Percentiles rank a stretch among this genome's conserved stretches.
Conservation (phyloP, 352 stramenopile genomes). For the Phytophthora aleatoria region DNA sequence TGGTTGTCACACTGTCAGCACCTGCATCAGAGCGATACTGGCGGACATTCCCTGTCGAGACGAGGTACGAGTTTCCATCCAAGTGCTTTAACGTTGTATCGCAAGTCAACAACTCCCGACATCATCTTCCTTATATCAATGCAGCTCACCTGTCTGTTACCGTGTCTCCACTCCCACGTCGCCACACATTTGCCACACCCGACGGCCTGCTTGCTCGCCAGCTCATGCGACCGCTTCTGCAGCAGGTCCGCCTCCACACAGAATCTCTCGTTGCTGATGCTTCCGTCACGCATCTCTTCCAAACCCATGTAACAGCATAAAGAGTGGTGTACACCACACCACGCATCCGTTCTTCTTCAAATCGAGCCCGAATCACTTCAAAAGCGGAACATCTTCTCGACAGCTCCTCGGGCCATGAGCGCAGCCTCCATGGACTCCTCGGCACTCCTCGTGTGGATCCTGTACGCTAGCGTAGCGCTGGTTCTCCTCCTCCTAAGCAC, state of each 20-base stretch:
- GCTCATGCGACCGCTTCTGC: slow-evolving; percentile 40
- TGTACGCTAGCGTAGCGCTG: slow-evolving; percentile 68
- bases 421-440: slow-evolving; percentile 37
- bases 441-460: slow-evolving; percentile 54
- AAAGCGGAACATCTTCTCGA: slow-evolving; percentile 11
- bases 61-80: slow-evolving; percentile 66
- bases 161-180: slow-evolving; percentile 68
- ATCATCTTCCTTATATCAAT: background rate
- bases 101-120: background rate
- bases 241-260: slow-evolving; percentile 50
- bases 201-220: slow-evolving; percentile 15
- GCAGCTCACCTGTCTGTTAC: slow-evolving; percentile 46
- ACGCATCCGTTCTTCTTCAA: slow-evolving; percentile 17
- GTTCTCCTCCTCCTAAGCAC: slow-evolving; percentile 60
- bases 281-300: slow-evolving; percentile 28
- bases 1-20: background rate
- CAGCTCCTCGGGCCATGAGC: background rate
- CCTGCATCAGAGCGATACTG: background rate
- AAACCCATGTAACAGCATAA: slow-evolving; percentile 25
- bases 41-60: slow-evolving; percentile 53
- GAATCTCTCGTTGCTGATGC: slow-evolving; percentile 60
- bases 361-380: slow-evolving; percentile 14
- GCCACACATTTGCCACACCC: slow-evolving; percentile 5
- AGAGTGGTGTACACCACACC: slow-evolving; percentile 13
- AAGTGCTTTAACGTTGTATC: slow-evolving; percentile 48